Evolutionary conservation across 257 asterid species (phyloP).

Genomic region (Agastache rugosa): DNA sequence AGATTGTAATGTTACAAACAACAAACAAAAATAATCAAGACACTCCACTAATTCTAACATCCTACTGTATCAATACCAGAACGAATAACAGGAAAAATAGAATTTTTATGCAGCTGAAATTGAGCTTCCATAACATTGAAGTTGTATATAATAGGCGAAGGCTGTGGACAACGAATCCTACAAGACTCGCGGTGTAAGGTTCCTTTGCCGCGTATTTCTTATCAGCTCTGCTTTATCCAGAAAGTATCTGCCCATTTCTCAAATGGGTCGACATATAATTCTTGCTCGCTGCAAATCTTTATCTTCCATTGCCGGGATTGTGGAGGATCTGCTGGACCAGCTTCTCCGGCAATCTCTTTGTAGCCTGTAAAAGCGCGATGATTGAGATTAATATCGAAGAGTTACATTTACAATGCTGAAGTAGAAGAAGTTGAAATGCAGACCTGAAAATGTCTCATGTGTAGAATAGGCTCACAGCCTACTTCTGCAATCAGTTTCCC

Average conservation of each 20-base stretch:
- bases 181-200: background rate
- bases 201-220: background rate
- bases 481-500: conserved; percentile 91
- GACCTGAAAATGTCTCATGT: conserved; percentile 98
- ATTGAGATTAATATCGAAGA: conserved; percentile 2
- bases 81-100: background rate
- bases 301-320: conserved; percentile 39
- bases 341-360: conserved; percentile 73
- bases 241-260: conserved; percentile 5
- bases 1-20: conserved; percentile 15
- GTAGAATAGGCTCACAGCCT: conserved; percentile 96
- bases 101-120: background rate
- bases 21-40: background rate
- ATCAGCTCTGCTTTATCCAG: background rate
- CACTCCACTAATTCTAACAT: conserved; percentile 22
- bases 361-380: conserved; percentile 57
- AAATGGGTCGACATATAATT: background rate
- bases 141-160: conserved; percentile 13
- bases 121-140: conserved; percentile 21
- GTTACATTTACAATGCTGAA: background rate
- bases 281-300: conserved; percentile 1
- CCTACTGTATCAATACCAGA: background rate
- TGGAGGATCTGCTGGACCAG: conserved; percentile 73
- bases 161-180: conserved; percentile 11
- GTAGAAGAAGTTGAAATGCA: conserved; percentile 21